phyloP scores from a whole-genome alignment of 441 rosid species.

The Dalechampia spathulata region DNA sequence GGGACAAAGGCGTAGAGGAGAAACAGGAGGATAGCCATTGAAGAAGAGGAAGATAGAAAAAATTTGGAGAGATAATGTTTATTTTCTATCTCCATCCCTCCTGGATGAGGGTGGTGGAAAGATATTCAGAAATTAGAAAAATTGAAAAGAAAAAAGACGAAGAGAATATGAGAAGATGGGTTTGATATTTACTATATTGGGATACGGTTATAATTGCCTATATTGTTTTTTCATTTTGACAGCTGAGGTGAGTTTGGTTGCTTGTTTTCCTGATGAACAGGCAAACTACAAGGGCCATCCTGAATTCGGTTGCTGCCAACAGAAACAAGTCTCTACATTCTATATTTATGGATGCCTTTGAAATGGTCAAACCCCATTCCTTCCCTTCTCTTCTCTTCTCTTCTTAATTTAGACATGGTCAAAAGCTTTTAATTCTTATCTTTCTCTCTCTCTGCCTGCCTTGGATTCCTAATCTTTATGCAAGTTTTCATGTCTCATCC shows the following conservation, averaged over 20 bases:
- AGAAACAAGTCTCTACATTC: too few species aligned
- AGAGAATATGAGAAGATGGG: not conserved
- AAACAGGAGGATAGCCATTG: constrained; percentile 40
- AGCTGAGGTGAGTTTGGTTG: constrained; percentile 13
- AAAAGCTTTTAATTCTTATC: too few species aligned
- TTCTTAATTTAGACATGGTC: too few species aligned
- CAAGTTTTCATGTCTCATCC: too few species aligned
- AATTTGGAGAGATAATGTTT: constrained; percentile 13
- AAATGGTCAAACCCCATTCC: constrained; percentile 25
- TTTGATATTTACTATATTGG: too few species aligned
- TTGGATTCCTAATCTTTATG: too few species aligned
- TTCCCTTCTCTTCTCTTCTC: too few species aligned
- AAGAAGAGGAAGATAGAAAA: constrained; percentile 29
- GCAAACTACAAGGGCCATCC: constrained; percentile 21
- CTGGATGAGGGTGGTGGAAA: constrained; percentile 34
- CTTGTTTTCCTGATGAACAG: constrained; percentile 13
- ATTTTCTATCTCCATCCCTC: constrained; percentile 79
- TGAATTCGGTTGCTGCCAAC: too few species aligned
- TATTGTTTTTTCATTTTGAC: constrained; percentile 21
- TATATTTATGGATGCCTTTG: too few species aligned
- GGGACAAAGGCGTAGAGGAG: constrained; percentile 4
- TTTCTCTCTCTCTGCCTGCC: too few species aligned
- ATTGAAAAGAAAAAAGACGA: too few species aligned
- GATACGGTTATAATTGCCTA: constrained; percentile 14
- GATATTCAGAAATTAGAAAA: constrained; percentile 1